These are phyloP conservation scores for Auricularia sp. DNA, from an alignment of 768 basidiomycete genomes.

Conservation along the genomic window DNA sequence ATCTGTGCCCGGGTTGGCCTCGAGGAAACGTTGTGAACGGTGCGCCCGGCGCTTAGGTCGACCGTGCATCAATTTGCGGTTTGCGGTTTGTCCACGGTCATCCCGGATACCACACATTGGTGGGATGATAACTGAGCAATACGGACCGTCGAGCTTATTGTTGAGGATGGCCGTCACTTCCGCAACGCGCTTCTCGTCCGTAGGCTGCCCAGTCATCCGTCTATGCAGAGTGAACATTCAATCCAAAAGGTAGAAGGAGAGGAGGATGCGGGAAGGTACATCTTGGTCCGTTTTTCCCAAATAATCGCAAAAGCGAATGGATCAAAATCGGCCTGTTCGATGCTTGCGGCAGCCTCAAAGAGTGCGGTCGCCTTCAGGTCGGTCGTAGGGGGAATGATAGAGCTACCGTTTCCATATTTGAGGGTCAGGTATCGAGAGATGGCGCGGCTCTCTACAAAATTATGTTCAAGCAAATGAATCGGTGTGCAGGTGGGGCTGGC, in stretches of 20 bases:
- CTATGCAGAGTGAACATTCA: no score
- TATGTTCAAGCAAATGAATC: no score
- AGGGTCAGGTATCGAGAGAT: conserved; percentile 48
- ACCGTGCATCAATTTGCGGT: no score
- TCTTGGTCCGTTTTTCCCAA: conserved; percentile 42
- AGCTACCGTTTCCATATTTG: conserved; percentile 38
- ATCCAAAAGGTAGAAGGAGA: background rate
- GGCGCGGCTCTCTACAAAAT: conserved; percentile 36
- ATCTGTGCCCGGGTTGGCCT: no score
- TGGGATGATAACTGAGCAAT: background rate
- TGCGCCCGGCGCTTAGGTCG: no score
- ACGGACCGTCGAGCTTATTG: conserved; percentile 31
- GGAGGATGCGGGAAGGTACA: conserved; percentile 14
- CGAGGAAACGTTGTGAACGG: no score
- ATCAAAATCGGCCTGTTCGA: conserved; percentile 48
- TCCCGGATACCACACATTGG: background rate
- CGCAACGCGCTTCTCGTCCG: conserved; percentile 4
- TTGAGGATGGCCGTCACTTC: conserved; percentile 18
- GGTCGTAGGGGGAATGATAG: conserved; percentile 36
- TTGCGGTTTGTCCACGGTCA: no score
- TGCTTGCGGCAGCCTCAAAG: conserved; percentile 40
- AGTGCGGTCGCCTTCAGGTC: conserved; percentile 30
- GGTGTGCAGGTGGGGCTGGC: no score
- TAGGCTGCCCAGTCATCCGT: background rate
- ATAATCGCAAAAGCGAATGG: conserved; percentile 32